These are phyloP conservation scores for Rutidosis leptorrhynchoides DNA, from an alignment of 129 eudicot species.

Conservation along the genomic window DNA sequence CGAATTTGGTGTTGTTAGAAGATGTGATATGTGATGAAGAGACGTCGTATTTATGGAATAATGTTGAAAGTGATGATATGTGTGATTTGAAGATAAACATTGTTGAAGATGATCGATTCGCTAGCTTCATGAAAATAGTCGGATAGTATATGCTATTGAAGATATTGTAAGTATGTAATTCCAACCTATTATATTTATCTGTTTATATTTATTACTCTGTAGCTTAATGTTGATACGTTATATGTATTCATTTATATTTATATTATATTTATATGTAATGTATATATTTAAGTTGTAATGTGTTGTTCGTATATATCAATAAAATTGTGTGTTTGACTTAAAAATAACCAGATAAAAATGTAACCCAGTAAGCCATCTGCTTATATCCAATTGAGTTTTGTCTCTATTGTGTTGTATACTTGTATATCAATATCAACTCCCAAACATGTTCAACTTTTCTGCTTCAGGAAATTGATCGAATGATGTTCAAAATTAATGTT, in stretches of 20 bases:
- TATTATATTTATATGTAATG: too few relatives aligned
- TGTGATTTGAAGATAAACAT: constrained; percentile 15
- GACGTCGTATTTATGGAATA: constrained; percentile 28
- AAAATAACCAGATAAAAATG: neutral
- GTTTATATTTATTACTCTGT: neutral
- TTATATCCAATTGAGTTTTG: too few relatives aligned
- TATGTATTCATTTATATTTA: too few relatives aligned
- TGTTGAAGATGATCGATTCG: constrained; percentile 29
- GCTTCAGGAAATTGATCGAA: too few relatives aligned
- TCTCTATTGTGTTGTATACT: too few relatives aligned
- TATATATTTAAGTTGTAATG: neutral
- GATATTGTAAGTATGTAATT: neutral
- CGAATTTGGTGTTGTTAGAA: constrained; percentile 15
- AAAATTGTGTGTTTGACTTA: neutral
- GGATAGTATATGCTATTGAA: neutral
- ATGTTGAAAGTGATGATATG: constrained; percentile 3
- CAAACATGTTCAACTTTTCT: neutral
- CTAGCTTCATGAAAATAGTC: constrained; percentile 28
- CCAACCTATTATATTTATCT: neutral
- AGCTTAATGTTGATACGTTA: neutral
- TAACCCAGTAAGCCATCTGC: neutral
- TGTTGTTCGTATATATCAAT: neutral
- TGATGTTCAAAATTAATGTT: too few relatives aligned
- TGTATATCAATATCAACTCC: neutral
- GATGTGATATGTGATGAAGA: constrained; percentile 41